Evolutionary conservation across 345 rosid species (phyloP).

Genomic region (Trapa bicornis): DNA sequence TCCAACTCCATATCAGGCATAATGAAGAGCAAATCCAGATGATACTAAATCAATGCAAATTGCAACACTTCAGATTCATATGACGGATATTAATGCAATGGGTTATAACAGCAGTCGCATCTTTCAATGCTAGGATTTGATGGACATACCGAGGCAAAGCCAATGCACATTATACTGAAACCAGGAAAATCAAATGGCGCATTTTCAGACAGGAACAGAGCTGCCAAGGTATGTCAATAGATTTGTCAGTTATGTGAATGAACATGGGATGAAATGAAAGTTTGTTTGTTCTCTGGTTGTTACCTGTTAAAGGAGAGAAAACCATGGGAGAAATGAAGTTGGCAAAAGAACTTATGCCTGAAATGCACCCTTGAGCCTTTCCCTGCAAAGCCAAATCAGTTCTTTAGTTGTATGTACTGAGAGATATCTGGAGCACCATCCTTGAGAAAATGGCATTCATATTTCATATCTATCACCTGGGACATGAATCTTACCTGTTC

Average conservation of each 20-base stretch:
- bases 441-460: too few species aligned
- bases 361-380: conserved; percentile 81
- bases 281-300: neutral
- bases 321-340: conserved; percentile 54
- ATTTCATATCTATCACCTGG: neutral
- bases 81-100: too few species aligned
- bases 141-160: conserved; percentile 48
- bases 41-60: too few species aligned
- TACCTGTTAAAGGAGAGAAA: conserved; percentile 85
- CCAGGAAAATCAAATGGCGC: conserved; percentile 87
- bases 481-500: conserved; percentile 48
- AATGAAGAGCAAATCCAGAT: neutral
- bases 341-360: conserved; percentile 70
- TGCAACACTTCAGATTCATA: too few species aligned
- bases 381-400: conserved; percentile 33
- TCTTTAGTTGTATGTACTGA: neutral
- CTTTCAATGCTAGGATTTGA: neutral
- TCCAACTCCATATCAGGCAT: conserved; percentile 4
- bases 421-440: neutral
- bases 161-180: conserved; percentile 74
- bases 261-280: neutral
- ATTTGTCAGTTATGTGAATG: conserved; percentile 2
- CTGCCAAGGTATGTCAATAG: conserved; percentile 24
- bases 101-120: too few species aligned
- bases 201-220: conserved; percentile 63